phyloP scores from a whole-genome alignment of 805 yeast genomes.

The Ogataea thermomethanolica region DNA sequence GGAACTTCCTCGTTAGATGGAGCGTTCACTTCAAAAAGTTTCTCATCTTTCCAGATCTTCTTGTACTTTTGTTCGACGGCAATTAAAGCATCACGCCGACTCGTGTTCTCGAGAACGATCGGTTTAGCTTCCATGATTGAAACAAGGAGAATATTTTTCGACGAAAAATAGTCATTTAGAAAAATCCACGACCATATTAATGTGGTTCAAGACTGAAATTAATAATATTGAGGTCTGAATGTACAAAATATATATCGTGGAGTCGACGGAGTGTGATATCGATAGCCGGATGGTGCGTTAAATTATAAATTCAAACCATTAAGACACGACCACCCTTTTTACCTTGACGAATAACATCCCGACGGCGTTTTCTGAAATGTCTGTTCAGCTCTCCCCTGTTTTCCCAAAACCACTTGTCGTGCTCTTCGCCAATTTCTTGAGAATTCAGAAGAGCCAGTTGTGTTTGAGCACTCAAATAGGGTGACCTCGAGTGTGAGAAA shows the following conservation, averaged over 20 bases:
- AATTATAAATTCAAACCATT: slow-evolving; percentile 7
- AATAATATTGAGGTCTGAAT: too few relatives aligned
- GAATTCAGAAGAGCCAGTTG: slow-evolving; percentile 59
- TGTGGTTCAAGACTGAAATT: neutral
- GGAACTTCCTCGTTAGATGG: slow-evolving; percentile 68
- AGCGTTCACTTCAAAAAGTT: slow-evolving; percentile 82
- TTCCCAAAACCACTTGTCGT: slow-evolving; percentile 79
- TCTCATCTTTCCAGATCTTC: slow-evolving; percentile 80
- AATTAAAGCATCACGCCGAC: slow-evolving; percentile 91
- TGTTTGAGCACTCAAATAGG: slow-evolving; percentile 81
- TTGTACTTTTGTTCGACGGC: slow-evolving; percentile 88
- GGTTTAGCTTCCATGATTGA: slow-evolving; percentile 29
- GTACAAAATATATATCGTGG: too few relatives aligned
- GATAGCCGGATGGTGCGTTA: too few relatives aligned
- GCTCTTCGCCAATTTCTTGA: slow-evolving; percentile 35
- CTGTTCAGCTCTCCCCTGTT: slow-evolving; percentile 77
- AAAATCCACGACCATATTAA: slow-evolving; percentile 2
- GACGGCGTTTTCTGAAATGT: slow-evolving; percentile 67
- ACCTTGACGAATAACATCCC: slow-evolving; percentile 64
- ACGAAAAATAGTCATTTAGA: slow-evolving; percentile 8
- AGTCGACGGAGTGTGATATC: too few relatives aligned
- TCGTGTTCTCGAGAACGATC: slow-evolving; percentile 54
- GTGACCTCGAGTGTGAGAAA: slow-evolving; percentile 81
- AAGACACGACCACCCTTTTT: slow-evolving; percentile 31
- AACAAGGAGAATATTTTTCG: slow-evolving; percentile 9